Base-by-base conservation (phyloP, 1,284 basidiomycete genomes). In the Rhizoctonia solani region DNA sequence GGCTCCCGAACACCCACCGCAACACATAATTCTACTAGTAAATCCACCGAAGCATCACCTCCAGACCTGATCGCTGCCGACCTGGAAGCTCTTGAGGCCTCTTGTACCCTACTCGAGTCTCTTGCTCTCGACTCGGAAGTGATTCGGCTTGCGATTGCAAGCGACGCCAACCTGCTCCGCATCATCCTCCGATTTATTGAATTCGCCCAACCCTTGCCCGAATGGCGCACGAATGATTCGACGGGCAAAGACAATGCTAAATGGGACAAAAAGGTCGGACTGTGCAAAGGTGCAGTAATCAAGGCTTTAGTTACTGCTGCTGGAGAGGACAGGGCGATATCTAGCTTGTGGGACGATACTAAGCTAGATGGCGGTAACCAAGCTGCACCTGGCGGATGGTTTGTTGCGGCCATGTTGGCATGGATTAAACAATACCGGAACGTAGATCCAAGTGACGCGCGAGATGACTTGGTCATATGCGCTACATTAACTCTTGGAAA, bases 301-400 rank as follows among this genome's bases (percentile, higher is more conserved):
- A 92, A 92, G 72, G 85, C 88, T 0, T 82, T 97, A 16, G 92
- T 98, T 13, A 91, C 92, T 71, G 83, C 92, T 23, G 85, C 90
- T 2, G 92, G 90, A 29, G 90, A 94, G 73, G 88, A 92, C 72
- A 86, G 83, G 72, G 93, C 91, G 72, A 83, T 86, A 70, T 85
- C 89, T 65, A 82, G 87, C 5, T 78, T 95, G 13, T 92, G 87
- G 84, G 85, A 87, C 69, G 81, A 85, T 47, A 83, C 81, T n/a
- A 37, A 65, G 39, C n/a, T 65, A 23, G 83, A 85, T 47, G 75
- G 77, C 23, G 78, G 75, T 13, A 77, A 80, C 42, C 84, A 86
- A 2, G n/a, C 30, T 29, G 59, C 49, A 8, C 47, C 47, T 44
- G 88, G 88, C 27, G 90, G 89, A 3, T 81, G 81, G 75, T 87